phyloP scores from a whole-genome alignment of 2,329 filamentous ascomycete genomes.

The Fusarium newnesense region DNA sequence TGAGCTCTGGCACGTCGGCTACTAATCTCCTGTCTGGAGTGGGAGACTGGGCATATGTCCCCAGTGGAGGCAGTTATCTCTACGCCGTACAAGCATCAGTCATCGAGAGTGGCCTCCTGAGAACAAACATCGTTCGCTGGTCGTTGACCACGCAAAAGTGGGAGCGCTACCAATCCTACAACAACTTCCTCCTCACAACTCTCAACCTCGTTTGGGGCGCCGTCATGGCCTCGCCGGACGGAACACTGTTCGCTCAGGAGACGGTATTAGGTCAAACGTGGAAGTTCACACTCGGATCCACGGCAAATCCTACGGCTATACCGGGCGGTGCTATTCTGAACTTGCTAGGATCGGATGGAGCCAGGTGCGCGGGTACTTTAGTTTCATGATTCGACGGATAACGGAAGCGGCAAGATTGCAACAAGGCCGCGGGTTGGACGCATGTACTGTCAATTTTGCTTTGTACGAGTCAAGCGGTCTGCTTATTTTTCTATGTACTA shows the following conservation, averaged over 20 bases:
- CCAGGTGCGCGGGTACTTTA: constrained; percentile 14
- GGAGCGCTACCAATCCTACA: not conserved
- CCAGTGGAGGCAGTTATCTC: constrained; percentile 26
- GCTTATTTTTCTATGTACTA: constrained; percentile 18
- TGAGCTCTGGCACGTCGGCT: not conserved
- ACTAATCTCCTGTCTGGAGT: not conserved
- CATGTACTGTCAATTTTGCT: constrained; percentile 19
- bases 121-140: constrained; percentile 28
- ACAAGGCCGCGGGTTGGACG: constrained; percentile 10
- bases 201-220: constrained; percentile 18
- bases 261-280: constrained; percentile 1
- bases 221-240: not conserved
- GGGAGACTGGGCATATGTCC: constrained; percentile 31
- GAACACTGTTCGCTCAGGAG: constrained; percentile 20
- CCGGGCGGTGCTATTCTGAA: constrained; percentile 5
- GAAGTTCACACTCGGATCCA: constrained; percentile 7
- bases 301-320: not conserved
- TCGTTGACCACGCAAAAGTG: not conserved
- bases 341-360: constrained; percentile 23
- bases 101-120: not conserved
- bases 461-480: constrained; percentile 17
- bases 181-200: not conserved
- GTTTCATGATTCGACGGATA: not conserved
- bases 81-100: constrained; percentile 21
- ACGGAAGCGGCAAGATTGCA: constrained; percentile 31